Evolutionary conservation across 1,139 yeast genomes (phyloP).

Genomic region (Groenewaldozyma sp.): DNA sequence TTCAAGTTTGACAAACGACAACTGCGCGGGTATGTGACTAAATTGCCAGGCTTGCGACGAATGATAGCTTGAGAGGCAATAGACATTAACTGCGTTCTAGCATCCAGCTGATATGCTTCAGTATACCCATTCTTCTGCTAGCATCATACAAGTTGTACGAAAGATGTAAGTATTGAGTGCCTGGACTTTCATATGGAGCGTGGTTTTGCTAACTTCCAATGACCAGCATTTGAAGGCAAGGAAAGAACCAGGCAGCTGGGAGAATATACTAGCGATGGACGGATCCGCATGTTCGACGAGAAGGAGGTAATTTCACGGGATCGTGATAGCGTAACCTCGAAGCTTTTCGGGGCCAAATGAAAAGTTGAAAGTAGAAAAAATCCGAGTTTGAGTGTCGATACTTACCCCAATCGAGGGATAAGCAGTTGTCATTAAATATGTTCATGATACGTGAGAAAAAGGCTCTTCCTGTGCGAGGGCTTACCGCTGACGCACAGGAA

Average conservation of each 20-base stretch:
- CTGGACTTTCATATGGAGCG: not conserved
- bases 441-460: no score
- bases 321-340: constrained; percentile 31
- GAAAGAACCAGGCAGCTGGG: constrained; percentile 42
- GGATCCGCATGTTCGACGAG: constrained; percentile 36
- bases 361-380: no score
- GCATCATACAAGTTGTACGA: constrained; percentile 33
- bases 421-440: no score
- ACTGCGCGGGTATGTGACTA: not conserved
- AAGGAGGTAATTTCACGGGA: constrained; percentile 36
- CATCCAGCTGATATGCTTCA: constrained; percentile 34
- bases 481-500: no score
- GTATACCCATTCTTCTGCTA: constrained; percentile 32
- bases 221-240: constrained; percentile 36
- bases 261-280: constrained; percentile 41
- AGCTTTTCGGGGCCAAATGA: constrained; percentile 34
- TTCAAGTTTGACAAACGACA: not conserved
- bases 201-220: not conserved
- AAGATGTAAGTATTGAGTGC: constrained; percentile 22
- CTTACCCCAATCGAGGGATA: no score
- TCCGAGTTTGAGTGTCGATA: no score
- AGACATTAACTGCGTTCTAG: constrained; percentile 13
- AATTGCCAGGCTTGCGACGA: no score
- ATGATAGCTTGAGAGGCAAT: no score
- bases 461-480: no score